Base-by-base conservation (phyloP, 352 stramenopile species). In the Globisporangium lucens region DNA sequence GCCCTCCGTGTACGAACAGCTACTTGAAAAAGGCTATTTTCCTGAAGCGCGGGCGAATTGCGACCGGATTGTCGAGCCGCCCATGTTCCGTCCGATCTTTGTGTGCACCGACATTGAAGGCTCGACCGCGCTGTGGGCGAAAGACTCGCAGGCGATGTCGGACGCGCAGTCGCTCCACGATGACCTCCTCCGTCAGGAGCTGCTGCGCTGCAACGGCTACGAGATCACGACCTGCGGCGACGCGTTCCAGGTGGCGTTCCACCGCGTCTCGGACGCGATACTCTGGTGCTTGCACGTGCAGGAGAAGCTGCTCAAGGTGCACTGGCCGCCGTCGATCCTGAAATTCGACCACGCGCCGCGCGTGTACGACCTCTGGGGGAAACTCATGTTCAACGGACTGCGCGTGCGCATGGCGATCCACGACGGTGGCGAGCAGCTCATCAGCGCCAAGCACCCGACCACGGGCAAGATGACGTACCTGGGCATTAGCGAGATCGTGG, bases 61-160 rank as follows among this genome's bases (percentile, higher is more conserved):
- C 3, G 68, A 80, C 38, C 71, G 74, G 8, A 67, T 80, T 29
- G 73, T 85, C 12, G 78, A 83, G 64, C 80, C 85, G 20, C 85
- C 85, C 27, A 70, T 71, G 4, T 68, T 71, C 35, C 70, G 73
- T 10, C 87, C 84, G 0, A 74, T 95, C 33, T 95, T 95, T 66
- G 85, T 95, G n/a, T 86, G 73, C 17, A 95, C 87, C 0, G 87
- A 95, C 67, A 93, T 95, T 62, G 82, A 95, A 80, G 83, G 76
- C 36, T 93, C 85, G 15, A 95, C 79, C 52, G 71, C 70, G 24
- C 72, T 95, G 29, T 95, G 87, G 87, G 74, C 80, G 12, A 73
- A 56, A 1, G 71, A 77, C 10, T 62, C 75, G 0, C 69, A 79
- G 2, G 73, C 78, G 0, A 93, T 95, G 83, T 68, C 75, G 3